Percentiles rank a stretch among this genome's conserved stretches.
phyloP scores from a whole-genome alignment of 2,329 filamentous ascomycete genomes.

The Penicillium vulpinum region DNA sequence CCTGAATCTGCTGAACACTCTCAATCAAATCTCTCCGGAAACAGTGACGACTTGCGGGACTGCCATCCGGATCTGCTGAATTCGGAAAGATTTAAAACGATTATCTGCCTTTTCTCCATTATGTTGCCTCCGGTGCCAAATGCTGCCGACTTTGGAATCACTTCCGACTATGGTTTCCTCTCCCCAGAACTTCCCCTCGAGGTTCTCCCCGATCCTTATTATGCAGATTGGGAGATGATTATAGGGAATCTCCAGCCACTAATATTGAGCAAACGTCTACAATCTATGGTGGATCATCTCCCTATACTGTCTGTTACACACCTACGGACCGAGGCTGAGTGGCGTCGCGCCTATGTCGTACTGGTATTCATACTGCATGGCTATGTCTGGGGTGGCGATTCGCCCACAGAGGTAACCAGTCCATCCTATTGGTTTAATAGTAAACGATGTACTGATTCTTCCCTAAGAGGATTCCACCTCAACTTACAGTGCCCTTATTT shows the following conservation, averaged over 20 bases:
- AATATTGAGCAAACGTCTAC: conserved; percentile 79
- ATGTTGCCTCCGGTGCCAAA: conserved; percentile 49
- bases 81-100: no score
- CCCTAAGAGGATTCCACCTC: conserved; percentile 65
- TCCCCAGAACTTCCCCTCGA: conserved; percentile 78
- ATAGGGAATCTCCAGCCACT: conserved; percentile 82
- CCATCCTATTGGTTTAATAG: not conserved
- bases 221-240: conserved; percentile 90
- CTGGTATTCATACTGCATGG: conserved; percentile 78
- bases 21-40: no score
- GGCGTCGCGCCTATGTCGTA: conserved; percentile 81
- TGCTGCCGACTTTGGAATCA: conserved; percentile 72
- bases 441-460: conserved; percentile 7
- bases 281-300: conserved; percentile 74
- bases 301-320: conserved; percentile 80
- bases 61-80: no score
- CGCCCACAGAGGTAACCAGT: conserved; percentile 65
- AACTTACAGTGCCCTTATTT: conserved; percentile 80
- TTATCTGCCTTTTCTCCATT: no score
- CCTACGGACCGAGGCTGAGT: conserved; percentile 82
- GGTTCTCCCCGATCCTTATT: conserved; percentile 82
- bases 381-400: conserved; percentile 85
- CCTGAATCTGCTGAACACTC: no score
- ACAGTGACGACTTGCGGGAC: no score
- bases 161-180: conserved; percentile 74